phyloP scores from a whole-genome alignment of 1,139 yeast genomes.

The Ogataea hybrid region DNA sequence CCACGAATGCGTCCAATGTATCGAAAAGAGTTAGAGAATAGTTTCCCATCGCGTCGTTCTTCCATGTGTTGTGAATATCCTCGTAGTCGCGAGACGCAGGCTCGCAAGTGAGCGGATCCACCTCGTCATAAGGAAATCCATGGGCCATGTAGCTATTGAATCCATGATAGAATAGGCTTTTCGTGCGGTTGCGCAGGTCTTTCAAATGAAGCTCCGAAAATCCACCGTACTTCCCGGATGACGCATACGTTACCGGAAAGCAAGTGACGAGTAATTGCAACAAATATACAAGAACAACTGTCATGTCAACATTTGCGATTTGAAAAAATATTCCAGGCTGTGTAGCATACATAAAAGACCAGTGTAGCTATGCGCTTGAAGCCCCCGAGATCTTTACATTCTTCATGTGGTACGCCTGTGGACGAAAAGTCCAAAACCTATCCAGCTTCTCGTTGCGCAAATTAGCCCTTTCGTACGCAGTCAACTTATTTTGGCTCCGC shows the following conservation, averaged over 20 bases:
- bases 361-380: no score
- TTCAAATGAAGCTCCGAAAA: conserved; percentile 45
- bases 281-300: background rate
- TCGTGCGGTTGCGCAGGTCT: conserved; percentile 49
- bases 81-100: conserved; percentile 64
- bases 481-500: no score
- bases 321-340: conserved; percentile 1
- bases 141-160: conserved; percentile 67
- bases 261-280: background rate
- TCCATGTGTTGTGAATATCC: conserved; percentile 51
- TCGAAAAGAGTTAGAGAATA: conserved; percentile 77
- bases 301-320: conserved; percentile 1
- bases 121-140: conserved; percentile 85
- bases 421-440: no score
- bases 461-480: no score
- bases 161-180: conserved; percentile 65
- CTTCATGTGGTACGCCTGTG: no score
- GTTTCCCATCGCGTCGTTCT: conserved; percentile 87
- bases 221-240: background rate
- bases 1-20: conserved; percentile 72
- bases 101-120: conserved; percentile 68
- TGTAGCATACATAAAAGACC: background rate
- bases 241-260: background rate
- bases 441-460: no score
- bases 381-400: no score